These are phyloP conservation scores for Fomitopsis serialis DNA, from an alignment of 768 basidiomycete genomes.

Conservation along the genomic window DNA sequence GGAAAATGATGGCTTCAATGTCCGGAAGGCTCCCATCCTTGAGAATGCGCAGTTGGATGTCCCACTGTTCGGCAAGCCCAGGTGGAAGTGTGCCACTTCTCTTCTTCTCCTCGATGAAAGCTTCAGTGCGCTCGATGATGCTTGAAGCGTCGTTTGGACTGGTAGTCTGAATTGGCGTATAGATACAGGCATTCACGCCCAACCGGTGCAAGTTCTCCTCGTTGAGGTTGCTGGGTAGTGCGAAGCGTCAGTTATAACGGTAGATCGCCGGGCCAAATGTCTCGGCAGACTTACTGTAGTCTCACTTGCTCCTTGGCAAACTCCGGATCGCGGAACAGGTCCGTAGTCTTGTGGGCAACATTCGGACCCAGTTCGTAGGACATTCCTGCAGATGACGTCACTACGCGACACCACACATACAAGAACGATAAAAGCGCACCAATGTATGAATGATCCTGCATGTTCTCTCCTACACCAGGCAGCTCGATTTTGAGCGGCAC, in stretches of 20 bases:
- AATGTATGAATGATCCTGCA: constrained; percentile 36
- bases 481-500: constrained; percentile 35
- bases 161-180: not conserved
- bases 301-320: not conserved
- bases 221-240: not conserved
- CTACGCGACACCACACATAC: not conserved
- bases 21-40: constrained; percentile 13
- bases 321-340: not conserved
- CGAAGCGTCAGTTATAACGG: too few relatives aligned
- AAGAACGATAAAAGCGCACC: not conserved
- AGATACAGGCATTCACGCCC: not conserved
- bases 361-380: not conserved
- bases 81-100: constrained; percentile 5
- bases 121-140: not conserved
- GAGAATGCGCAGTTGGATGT: constrained; percentile 17
- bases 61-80: constrained; percentile 20
- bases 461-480: constrained; percentile 43
- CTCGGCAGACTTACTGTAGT: not conserved
- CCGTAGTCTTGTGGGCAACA: not conserved
- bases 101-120: not conserved
- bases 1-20: constrained; percentile 12
- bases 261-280: not conserved
- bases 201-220: not conserved
- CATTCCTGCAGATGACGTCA: not conserved
- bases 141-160: not conserved